Base-by-base conservation (phyloP, 2,329 filamentous ascomycete genomes). In the Ophioceras dolichostomum region DNA sequence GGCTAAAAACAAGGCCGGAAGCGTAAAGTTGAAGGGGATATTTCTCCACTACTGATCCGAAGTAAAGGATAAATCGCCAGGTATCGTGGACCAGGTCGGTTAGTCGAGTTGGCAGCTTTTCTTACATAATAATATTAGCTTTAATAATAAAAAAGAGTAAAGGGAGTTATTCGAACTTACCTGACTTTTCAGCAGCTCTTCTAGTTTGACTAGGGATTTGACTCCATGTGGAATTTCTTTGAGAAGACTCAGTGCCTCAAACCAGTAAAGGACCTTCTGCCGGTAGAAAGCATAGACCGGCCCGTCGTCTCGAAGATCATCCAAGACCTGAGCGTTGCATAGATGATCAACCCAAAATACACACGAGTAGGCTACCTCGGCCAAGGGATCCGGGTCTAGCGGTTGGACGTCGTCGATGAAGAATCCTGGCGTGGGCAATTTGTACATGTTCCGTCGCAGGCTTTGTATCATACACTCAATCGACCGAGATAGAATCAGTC, bases 161-260 rank as follows among this genome's bases (percentile, higher is more conserved):
- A n/a, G n/a, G n/a, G n/a, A n/a, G n/a, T n/a, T n/a, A n/a, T n/a
- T n/a, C n/a, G n/a, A n/a, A n/a, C n/a, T n/a, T n/a, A n/a, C n/a
- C n/a, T n/a, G n/a, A n/a, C n/a, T n/a, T n/a, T n/a, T n/a, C n/a
- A n/a, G n/a, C n/a, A n/a, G n/a, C n/a, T n/a, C n/a, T n/a, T n/a
- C n/a, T n/a, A n/a, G n/a, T n/a, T n/a, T n/a, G n/a, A n/a, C n/a
- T n/a, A n/a, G n/a, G n/a, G n/a, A n/a, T n/a, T n/a, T n/a, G n/a
- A n/a, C n/a, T n/a, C n/a, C n/a, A n/a, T n/a, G n/a, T n/a, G n/a
- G n/a, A n/a, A n/a, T n/a, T n/a, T n/a, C n/a, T n/a, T n/a, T n/a
- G 13, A 59, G 41, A 4, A 62, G 50, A 32, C 58, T 58, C 3
- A 66, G 49, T 22, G 58, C 55, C 39, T 68, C 62, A 3, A 68